Evolutionary conservation across 441 rosid species (phyloP).

Genomic region (Omphalea diandra): DNA sequence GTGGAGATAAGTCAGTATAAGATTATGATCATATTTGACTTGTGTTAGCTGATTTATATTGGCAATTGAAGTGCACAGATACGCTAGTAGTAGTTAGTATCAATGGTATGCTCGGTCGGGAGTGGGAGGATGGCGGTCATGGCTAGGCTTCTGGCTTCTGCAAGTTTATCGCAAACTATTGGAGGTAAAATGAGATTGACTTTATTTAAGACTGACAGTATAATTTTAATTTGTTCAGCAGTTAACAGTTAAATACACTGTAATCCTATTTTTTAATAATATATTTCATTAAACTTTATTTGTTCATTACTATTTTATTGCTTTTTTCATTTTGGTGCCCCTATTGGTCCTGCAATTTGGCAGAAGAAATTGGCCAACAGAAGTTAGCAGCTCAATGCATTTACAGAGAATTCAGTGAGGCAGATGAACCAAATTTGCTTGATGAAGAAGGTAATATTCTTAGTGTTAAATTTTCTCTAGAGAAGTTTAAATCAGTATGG

Average conservation of each 20-base stretch:
- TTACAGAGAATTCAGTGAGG: constrained; percentile 46
- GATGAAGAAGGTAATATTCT: constrained; percentile 57
- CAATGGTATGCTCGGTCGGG: constrained; percentile 65
- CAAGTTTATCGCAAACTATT: constrained; percentile 32
- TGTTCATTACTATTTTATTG: background rate
- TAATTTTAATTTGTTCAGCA: background rate
- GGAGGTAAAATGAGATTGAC: constrained; percentile 30
- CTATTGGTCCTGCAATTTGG: constrained; percentile 11
- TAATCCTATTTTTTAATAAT: too few relatives aligned
- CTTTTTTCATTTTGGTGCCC: constrained; percentile 9
- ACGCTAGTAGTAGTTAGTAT: constrained; percentile 5
- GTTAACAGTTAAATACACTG: too few relatives aligned
- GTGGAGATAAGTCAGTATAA: background rate
- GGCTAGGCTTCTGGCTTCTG: constrained; percentile 54
- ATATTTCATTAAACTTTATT: too few relatives aligned
- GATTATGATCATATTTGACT: background rate
- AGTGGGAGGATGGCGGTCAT: constrained; percentile 62
- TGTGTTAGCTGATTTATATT: constrained; percentile 7
- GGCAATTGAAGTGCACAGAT: constrained; percentile 25
- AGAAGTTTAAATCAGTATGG: too few relatives aligned
- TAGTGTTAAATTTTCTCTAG: background rate
- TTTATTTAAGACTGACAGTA: background rate
- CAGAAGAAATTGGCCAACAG: constrained; percentile 43
- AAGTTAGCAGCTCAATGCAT: constrained; percentile 42
- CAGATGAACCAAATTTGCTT: constrained; percentile 67